Percentiles rank a stretch among this genome's conserved stretches.
Conservation (phyloP, 1,139 yeast genomes). For the Candida albicans region DNA sequence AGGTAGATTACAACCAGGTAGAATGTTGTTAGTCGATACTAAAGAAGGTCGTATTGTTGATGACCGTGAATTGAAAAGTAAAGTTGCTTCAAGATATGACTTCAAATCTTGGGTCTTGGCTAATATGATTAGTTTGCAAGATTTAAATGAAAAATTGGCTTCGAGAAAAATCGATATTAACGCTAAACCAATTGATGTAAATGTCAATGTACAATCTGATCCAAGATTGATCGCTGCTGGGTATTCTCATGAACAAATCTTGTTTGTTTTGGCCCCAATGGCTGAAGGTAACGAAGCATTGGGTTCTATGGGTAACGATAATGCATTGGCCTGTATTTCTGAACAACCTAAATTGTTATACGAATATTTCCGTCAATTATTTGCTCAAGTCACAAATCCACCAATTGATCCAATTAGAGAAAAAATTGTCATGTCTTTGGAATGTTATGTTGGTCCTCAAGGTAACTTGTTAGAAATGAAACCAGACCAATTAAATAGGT, state of each 20-base stretch:
- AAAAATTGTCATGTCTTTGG: conserved; percentile 93
- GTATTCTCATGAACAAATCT: conserved; percentile 88
- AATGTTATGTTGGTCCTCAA: conserved; percentile 96
- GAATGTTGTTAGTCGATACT: conserved; percentile 94
- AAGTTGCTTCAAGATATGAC: conserved; percentile 83
- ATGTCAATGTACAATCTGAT: conserved; percentile 65
- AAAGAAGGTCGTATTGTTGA: conserved; percentile 91
- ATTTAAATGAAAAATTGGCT: conserved; percentile 60
- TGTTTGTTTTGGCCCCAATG: conserved; percentile 88
- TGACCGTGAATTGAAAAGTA: conserved; percentile 79
- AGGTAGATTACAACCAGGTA: conserved; percentile 95
- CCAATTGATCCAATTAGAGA: conserved; percentile 99
- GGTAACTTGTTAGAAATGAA: conserved; percentile 93
- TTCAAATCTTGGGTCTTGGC: conserved; percentile 93
- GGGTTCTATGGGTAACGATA: conserved; percentile 98
- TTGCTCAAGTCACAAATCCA: conserved; percentile 98
- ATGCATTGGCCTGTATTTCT: conserved; percentile 93
- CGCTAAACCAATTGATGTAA: conserved; percentile 22
- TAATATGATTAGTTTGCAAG: conserved; percentile 80
- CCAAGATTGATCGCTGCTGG: conserved; percentile 86
- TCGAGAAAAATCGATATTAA: conserved; percentile 44
- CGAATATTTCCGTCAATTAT: conserved; percentile 93
- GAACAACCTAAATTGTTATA: conserved; percentile 88
- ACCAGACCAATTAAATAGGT: conserved; percentile 86
- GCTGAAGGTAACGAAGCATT: conserved; percentile 94